Evolutionary conservation across 805 yeast genomes (phyloP), one percentile per base, ranked within the genome.

Genomic region (Komagataella pastoris): DNA sequence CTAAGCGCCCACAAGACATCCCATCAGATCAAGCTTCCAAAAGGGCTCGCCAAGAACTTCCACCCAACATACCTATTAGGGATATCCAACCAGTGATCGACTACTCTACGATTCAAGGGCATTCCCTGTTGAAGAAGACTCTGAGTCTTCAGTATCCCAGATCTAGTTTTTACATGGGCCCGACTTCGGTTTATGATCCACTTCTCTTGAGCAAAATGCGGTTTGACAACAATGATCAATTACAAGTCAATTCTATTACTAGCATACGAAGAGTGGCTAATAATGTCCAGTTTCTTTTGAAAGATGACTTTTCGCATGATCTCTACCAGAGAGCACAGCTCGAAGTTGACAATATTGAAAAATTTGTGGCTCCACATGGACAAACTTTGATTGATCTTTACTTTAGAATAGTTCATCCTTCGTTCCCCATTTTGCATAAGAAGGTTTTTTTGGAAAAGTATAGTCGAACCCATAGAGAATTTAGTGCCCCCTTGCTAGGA

Each of bases 401-500:
- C 61, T 89, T 89, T 66, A 77, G 89, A 55, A 78, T 86, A 17
- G 81, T 90, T 40, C 98, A 91, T 61, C 97, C 97, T 0, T 81
- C 88, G 3, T 88, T 88, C 65, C 99, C 98, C 0, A 83, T 91
- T 8, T 67, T 91, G 50, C 97, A 93, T 65, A 91, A 89, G 61
- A 81, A 85, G 59, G 97, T 91, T 6, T 93, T 91, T 59, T 62
- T 91, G 55, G 98, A 91, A 59, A 91, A 91, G 63, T 91, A 90
- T 63, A 72, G 90, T 1, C 71, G 98, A 52, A 88, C 97, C 1
- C 95, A 88, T 63, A 76, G 96, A 48, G 98, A 91, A 65, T 81
- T 91, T 59, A 81, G 93, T 51, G 95, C 97, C 0, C 95, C 97
- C 0, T 67, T 91, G 49, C 69, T 91, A 48, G 97, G 97, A 0